phyloP scores from a whole-genome alignment of 2,329 filamentous ascomycete genomes.

The Aspergillus ibericus region DNA sequence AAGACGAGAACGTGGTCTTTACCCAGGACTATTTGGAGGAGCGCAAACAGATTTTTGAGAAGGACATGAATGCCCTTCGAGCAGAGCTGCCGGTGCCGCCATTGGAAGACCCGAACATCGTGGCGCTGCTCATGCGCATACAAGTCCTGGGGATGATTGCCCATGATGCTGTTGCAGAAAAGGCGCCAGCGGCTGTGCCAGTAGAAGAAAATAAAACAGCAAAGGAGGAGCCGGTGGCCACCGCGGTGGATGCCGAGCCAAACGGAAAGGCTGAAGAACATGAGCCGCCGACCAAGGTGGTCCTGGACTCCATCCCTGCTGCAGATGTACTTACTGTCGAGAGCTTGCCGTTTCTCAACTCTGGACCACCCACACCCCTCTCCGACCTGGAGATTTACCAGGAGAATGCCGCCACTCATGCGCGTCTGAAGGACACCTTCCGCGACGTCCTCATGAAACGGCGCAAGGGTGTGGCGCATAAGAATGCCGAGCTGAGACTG shows the following conservation, averaged over 20 bases:
- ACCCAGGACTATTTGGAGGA: slow-evolving; percentile 50
- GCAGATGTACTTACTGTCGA: slow-evolving; percentile 40
- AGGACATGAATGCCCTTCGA: slow-evolving; percentile 45
- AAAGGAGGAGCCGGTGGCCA: slow-evolving; percentile 6
- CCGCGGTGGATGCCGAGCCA: slow-evolving; percentile 13
- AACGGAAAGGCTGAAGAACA: slow-evolving; percentile 17
- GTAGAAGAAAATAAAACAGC: neutral
- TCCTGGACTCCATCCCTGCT: slow-evolving; percentile 17
- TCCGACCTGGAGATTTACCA: slow-evolving; percentile 48
- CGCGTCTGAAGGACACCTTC: slow-evolving; percentile 41
- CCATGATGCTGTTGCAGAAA: slow-evolving; percentile 32
- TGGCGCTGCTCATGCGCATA: slow-evolving; percentile 44
- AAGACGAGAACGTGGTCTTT: slow-evolving; percentile 47
- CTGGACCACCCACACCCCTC: slow-evolving; percentile 44
- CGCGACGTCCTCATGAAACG: slow-evolving; percentile 39
- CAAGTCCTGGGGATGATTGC: slow-evolving; percentile 47
- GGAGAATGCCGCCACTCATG: slow-evolving; percentile 41
- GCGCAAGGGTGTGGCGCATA: slow-evolving; percentile 38
- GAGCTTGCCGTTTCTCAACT: slow-evolving; percentile 47
- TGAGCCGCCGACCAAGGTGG: slow-evolving; percentile 14
- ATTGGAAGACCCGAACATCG: slow-evolving; percentile 44
- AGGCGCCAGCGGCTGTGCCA: slow-evolving; percentile 6
- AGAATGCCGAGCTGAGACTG: slow-evolving; percentile 42
- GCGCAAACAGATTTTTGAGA: slow-evolving; percentile 46
- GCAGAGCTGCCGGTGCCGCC: slow-evolving; percentile 45